phyloP scores from a whole-genome alignment of 306 rosid genomes.

The Vicia faba region DNA sequence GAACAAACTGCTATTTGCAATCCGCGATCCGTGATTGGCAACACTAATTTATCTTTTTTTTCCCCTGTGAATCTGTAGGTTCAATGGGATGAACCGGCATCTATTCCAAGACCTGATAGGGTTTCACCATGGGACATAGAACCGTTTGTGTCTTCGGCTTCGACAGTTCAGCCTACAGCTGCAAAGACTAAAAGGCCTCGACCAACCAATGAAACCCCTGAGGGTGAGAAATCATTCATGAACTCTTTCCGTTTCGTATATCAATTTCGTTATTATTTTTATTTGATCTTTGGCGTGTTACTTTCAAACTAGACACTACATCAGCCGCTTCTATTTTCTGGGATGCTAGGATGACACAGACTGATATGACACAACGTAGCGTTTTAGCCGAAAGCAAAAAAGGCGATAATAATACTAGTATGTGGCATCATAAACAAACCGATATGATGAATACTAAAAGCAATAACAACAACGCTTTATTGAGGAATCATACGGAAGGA shows the following conservation, averaged over 20 bases:
- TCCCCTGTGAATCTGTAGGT: conserved; percentile 53
- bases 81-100: conserved; percentile 93
- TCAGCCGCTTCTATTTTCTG: conserved; percentile 58
- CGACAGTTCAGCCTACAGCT: conserved; percentile 50
- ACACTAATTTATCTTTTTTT: not conserved
- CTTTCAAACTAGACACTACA: conserved; percentile 41
- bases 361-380: conserved; percentile 52
- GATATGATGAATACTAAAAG: conserved; percentile 52
- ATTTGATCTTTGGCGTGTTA: conserved; percentile 26
- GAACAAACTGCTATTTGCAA: not conserved
- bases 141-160: conserved; percentile 60
- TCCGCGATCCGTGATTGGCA: not conserved
- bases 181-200: conserved; percentile 83
- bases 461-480: conserved; percentile 45
- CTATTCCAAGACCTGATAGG: conserved; percentile 81
- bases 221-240: conserved; percentile 49
- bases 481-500: conserved; percentile 60
- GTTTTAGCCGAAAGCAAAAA: conserved; percentile 54
- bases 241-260: not conserved
- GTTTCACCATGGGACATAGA: conserved; percentile 97
- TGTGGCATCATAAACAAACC: conserved; percentile 58
- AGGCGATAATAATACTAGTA: conserved; percentile 46
- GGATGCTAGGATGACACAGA: conserved; percentile 53
- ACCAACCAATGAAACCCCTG: conserved; percentile 57
- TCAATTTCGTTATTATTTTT: not conserved